Base-by-base conservation (phyloP, 208 protist species). In the Crithidia bombi region DNA sequence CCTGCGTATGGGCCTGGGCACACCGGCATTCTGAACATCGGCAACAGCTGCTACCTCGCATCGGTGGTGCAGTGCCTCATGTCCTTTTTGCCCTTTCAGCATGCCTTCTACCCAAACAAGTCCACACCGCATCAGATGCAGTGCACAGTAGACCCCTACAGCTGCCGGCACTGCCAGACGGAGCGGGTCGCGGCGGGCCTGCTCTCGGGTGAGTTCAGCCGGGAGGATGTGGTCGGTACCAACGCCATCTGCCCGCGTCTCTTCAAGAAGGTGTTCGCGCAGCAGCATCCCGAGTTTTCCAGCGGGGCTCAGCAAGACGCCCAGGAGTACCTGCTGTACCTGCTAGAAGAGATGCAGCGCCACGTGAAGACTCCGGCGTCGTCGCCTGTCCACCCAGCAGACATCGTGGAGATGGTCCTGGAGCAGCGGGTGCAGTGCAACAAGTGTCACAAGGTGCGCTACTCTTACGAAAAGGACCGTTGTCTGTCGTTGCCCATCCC, bases 31-130 rank as follows among this genome's bases (percentile, higher is more conserved):
- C 59, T 81, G 39, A 99, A 99, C 85, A 88, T 99, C 44, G 98
- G 98, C 46, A 99, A 99, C 77, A 98, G 82, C 51, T 99, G 98
- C 84, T 99, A 99, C 82, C 89, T 99, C 59, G 82, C 91, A n/a
- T 97, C 94, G 15, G 89, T 98, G 1, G 41, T 99, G 76, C 98
- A 99, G 86, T 87, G 91, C 51, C 77, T 99, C 33, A 88, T 98
- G 36, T 71, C 86, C 3, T 35, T 98, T 19, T 30, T 74, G 5
- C 67, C 83, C 0, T 97, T 99, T 65, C 79, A 76, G 51, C 66
- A 76, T n/a, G 72, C 79, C 46, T 98, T 95, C 74, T 92, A 87
- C 58, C 51, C 70, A 1, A 67, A 71, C 68, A 46, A 52, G 41
- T 69, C 70, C 41, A 83, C 73, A 30, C 65, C 52, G 36, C 87